Evolutionary conservation across 2,329 filamentous ascomycete species (phyloP).

Genomic region (Stachybotrys elegans): DNA sequence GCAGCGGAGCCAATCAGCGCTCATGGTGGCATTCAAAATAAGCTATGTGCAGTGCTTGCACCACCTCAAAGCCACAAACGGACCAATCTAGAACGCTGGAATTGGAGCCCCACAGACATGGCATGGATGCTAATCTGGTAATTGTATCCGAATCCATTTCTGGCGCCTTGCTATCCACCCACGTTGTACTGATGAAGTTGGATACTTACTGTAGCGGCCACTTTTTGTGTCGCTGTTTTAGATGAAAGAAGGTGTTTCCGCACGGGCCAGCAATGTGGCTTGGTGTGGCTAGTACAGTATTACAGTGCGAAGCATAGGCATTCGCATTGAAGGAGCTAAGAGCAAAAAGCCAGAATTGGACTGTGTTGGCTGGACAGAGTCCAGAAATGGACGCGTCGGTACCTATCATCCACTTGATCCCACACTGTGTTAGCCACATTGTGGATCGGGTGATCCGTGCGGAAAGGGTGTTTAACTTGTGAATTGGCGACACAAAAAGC

Average conservation of each 20-base stretch:
- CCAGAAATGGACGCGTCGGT: not conserved
- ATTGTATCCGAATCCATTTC: no score
- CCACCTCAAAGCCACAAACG: no score
- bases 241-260: not conserved
- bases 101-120: no score
- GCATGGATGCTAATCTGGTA: no score
- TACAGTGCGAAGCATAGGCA: not conserved
- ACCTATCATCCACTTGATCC: not conserved
- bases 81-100: no score
- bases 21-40: no score
- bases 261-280: not conserved
- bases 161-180: no score
- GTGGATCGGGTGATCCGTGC: not conserved
- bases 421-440: no score
- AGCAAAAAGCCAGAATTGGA: not conserved
- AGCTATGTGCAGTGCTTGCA: no score
- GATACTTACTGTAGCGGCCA: not conserved
- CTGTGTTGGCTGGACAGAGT: slow-evolving; percentile 5
- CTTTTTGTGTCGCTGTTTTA: not conserved
- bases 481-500: not conserved
- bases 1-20: no score
- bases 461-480: not conserved
- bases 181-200: no score
- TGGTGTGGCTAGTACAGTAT: not conserved
- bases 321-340: not conserved